Conservation (phyloP, 164 flowering plant species). For the Kalanchoe fedtschenkoi region DNA sequence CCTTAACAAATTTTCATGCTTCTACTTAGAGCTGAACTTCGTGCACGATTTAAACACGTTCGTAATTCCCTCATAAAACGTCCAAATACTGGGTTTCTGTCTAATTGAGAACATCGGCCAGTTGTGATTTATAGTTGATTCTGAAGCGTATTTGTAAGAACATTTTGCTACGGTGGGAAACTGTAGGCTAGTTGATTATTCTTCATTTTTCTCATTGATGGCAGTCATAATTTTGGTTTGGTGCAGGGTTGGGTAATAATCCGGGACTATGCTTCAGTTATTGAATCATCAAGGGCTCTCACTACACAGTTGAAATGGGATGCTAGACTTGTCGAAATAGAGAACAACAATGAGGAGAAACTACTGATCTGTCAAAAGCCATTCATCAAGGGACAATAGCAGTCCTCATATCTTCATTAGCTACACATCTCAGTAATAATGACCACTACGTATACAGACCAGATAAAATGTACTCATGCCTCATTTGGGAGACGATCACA, state of each 20-base stretch:
- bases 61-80: too few relatives aligned
- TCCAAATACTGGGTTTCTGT: too few relatives aligned
- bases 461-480: background rate
- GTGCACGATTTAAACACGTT: too few relatives aligned
- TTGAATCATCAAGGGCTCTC: slow-evolving; percentile 65
- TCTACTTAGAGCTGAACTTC: too few relatives aligned
- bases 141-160: too few relatives aligned
- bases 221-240: background rate
- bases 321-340: slow-evolving; percentile 75
- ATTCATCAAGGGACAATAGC: slow-evolving; percentile 45
- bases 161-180: too few relatives aligned
- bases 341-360: slow-evolving; percentile 66
- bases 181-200: background rate
- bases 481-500: too few relatives aligned
- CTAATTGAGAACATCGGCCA: too few relatives aligned
- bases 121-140: too few relatives aligned
- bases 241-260: slow-evolving; percentile 93
- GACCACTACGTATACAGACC: slow-evolving; percentile 11
- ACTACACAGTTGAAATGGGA: slow-evolving; percentile 78
- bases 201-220: slow-evolving; percentile 8
- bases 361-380: slow-evolving; percentile 94
- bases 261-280: slow-evolving; percentile 42
- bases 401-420: slow-evolving; percentile 16
- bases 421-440: slow-evolving; percentile 26
- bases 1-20: too few relatives aligned